Evolutionary conservation across 2,329 filamentous ascomycete species (phyloP).

Genomic region (Whalleya microplaca): DNA sequence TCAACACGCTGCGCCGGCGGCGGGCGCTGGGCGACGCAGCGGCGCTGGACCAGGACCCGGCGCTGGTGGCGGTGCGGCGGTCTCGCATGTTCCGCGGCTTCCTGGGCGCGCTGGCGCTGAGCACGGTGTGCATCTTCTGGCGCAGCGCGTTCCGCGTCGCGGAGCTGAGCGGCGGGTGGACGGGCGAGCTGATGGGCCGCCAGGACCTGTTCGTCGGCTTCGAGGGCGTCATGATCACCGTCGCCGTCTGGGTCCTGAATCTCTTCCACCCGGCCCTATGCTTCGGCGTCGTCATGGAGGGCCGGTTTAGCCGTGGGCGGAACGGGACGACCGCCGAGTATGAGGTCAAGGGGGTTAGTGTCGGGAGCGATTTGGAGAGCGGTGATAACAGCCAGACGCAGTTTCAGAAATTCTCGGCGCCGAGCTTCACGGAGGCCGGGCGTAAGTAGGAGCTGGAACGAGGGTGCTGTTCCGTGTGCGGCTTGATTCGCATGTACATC

Average conservation of each 20-base stretch:
- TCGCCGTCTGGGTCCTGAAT: slow-evolving; percentile 50
- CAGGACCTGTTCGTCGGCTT: slow-evolving; percentile 61
- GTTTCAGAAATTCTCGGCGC: too few species aligned
- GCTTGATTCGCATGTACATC: too few species aligned
- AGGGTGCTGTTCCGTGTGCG: too few species aligned
- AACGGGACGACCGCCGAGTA: slow-evolving; percentile 8
- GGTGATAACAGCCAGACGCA: too few species aligned
- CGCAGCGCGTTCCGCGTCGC: slow-evolving; percentile 68
- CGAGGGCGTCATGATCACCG: slow-evolving; percentile 57
- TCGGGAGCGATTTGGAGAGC: too few species aligned
- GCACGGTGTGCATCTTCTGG: slow-evolving; percentile 66
- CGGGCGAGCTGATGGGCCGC: slow-evolving; percentile 58
- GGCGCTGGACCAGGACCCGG: slow-evolving; percentile 45
- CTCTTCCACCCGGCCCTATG: slow-evolving; percentile 47
- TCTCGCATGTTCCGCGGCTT: slow-evolving; percentile 56
- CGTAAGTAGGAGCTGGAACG: too few species aligned
- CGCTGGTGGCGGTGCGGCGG: slow-evolving; percentile 41
- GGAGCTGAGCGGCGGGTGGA: slow-evolving; percentile 68
- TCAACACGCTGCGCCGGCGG: slow-evolving; percentile 44
- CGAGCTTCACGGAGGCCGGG: too few species aligned
- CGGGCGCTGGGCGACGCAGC: slow-evolving; percentile 36
- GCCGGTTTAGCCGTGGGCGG: slow-evolving; percentile 20
- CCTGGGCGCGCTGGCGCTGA: slow-evolving; percentile 55
- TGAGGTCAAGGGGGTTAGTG: too few species aligned
- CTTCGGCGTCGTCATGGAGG: slow-evolving; percentile 28